These are phyloP conservation scores for Grosmannia penicillata DNA, from an alignment of 2,329 filamentous ascomycete species.

Conservation along the genomic window DNA sequence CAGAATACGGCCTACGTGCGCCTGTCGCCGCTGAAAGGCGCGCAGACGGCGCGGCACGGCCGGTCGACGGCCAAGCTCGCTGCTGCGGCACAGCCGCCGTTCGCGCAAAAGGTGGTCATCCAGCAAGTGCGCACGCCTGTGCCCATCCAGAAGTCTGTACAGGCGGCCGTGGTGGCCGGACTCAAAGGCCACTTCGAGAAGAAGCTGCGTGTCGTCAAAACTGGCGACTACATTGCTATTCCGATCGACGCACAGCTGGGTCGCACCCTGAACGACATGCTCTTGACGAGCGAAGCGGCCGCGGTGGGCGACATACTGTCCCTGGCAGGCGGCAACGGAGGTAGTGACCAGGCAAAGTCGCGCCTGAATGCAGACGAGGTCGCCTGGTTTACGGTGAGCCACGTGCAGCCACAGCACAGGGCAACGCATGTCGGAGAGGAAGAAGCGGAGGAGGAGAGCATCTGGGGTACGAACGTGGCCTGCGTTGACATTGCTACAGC, in stretches of 20 bases:
- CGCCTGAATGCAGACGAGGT: conserved; percentile 39
- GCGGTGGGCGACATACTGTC: conserved; percentile 59
- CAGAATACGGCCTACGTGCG: conserved; percentile 65
- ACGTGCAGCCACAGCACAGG: conserved; percentile 42
- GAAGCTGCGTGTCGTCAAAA: conserved; percentile 67
- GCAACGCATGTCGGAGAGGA: conserved; percentile 27
- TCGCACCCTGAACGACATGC: conserved; percentile 60
- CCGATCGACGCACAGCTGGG: conserved; percentile 78
- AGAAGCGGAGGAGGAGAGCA: conserved; percentile 46
- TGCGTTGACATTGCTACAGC: conserved; percentile 77
- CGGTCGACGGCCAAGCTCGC: conserved; percentile 38
- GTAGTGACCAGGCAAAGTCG: not conserved
- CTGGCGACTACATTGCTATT: conserved; percentile 77
- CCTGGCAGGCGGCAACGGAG: conserved; percentile 28
- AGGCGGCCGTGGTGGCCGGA: conserved; percentile 73
- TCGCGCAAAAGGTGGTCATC: conserved; percentile 64
- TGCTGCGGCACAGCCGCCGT: conserved; percentile 39
- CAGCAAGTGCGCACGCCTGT: conserved; percentile 80
- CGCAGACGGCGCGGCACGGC: conserved; percentile 22
- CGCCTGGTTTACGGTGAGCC: conserved; percentile 86
- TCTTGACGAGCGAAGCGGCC: conserved; percentile 38
- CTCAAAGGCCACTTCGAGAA: conserved; percentile 81
- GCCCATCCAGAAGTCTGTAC: conserved; percentile 71
- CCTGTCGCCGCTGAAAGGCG: conserved; percentile 45
- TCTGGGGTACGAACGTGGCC: conserved; percentile 68